Evolutionary conservation across 1,139 yeast species (phyloP).

Genomic region (Blastobotrys illinoisensis): DNA sequence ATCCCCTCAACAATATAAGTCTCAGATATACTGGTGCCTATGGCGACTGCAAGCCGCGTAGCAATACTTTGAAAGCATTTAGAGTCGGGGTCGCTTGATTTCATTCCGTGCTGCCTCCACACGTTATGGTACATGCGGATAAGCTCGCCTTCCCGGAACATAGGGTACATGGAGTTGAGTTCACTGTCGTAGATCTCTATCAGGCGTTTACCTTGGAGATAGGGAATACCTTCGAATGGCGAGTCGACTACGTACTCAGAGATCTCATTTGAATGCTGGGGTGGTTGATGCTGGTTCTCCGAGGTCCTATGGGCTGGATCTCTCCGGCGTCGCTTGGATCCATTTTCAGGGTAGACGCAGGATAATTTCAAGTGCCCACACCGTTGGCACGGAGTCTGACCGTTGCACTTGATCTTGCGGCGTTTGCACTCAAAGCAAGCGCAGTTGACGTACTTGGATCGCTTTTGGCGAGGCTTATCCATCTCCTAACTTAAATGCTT

Average conservation of each 20-base stretch:
- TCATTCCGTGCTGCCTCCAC: conserved; percentile 1
- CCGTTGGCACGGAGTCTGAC: conserved; percentile 16
- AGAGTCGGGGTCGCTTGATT: neutral
- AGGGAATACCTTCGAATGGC: conserved; percentile 14
- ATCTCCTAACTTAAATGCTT: neutral
- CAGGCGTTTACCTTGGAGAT: conserved; percentile 15
- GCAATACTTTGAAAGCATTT: conserved; percentile 1
- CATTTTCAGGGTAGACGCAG: conserved; percentile 15
- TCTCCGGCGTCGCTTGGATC: conserved; percentile 4
- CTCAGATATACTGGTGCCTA: conserved; percentile 20
- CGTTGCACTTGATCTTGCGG: conserved; percentile 20
- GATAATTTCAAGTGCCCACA: conserved; percentile 13
- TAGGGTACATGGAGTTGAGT: conserved; percentile 25
- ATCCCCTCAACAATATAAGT: conserved; percentile 15
- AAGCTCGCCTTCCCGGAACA: conserved; percentile 22
- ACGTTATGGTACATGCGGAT: conserved; percentile 17
- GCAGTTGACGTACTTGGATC: conserved; percentile 19
- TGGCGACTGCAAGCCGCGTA: conserved; percentile 18
- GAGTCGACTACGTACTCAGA: conserved; percentile 1
- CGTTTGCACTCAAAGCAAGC: conserved; percentile 21
- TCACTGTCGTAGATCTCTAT: conserved; percentile 23
- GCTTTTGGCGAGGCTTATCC: conserved; percentile 10
- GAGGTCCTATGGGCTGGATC: neutral
- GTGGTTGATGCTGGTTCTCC: neutral
- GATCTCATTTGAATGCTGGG: neutral